A percentile compares a stretch with the other conserved stretches of the same genome.
phyloP scores from a whole-genome alignment of 129 eudicot genomes.

The Artemisia tridentata region DNA sequence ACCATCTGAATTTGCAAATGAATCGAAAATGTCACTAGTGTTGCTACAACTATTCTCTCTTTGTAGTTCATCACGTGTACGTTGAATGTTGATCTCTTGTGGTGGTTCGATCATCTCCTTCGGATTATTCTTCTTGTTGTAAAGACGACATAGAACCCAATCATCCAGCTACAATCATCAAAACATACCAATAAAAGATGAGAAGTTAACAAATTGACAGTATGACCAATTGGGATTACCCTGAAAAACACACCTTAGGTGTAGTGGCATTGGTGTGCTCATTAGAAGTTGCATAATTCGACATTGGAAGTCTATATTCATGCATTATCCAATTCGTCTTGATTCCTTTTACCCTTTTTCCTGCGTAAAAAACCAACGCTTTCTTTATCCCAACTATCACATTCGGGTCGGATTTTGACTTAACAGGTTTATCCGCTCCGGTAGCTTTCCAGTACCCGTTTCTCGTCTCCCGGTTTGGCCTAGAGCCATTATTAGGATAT shows the following conservation, averaged over 20 bases:
- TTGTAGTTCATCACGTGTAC: slow-evolving; percentile 11
- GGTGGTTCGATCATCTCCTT: slow-evolving; percentile 13
- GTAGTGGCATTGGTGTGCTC: not conserved
- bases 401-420: slow-evolving; percentile 2
- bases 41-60: slow-evolving; percentile 22
- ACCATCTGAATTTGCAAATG: slow-evolving; percentile 27
- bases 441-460: slow-evolving; percentile 39
- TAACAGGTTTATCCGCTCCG: slow-evolving; percentile 27
- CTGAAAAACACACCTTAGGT: not conserved
- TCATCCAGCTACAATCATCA: slow-evolving; percentile 29
- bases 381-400: slow-evolving; percentile 19
- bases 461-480: slow-evolving; percentile 26
- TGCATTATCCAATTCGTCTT: slow-evolving; percentile 39
- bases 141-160: slow-evolving; percentile 39
- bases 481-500: slow-evolving; percentile 32
- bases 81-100: slow-evolving; percentile 3
- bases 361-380: slow-evolving; percentile 24
- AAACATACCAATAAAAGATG: not conserved
- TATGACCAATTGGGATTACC: too few relatives aligned
- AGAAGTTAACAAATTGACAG: too few relatives aligned
- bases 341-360: slow-evolving; percentile 18
- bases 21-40: slow-evolving; percentile 29
- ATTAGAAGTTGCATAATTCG: not conserved
- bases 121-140: slow-evolving; percentile 38
- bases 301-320: slow-evolving; percentile 23